Evolutionary conservation across 495 filamentous ascomycete species (phyloP).

Genomic region (Terfezia claveryi): DNA sequence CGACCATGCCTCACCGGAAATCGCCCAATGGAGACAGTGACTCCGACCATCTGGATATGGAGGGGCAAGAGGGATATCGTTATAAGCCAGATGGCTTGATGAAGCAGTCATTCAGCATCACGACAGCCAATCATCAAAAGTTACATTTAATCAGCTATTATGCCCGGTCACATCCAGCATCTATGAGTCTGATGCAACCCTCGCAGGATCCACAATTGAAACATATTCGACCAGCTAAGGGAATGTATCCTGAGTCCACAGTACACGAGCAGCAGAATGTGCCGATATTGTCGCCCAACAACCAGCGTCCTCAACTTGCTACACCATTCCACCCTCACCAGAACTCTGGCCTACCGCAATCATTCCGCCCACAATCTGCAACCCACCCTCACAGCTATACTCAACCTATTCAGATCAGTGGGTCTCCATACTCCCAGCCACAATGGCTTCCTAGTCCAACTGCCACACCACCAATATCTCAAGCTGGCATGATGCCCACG

Average conservation of each 20-base stretch:
- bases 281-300: slow-evolving; percentile 17
- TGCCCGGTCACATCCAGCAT: slow-evolving; percentile 46
- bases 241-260: slow-evolving; percentile 95
- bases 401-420: slow-evolving; percentile 8
- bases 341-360: neutral
- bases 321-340: neutral
- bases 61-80: slow-evolving; percentile 83
- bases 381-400: slow-evolving; percentile 17
- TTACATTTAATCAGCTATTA: slow-evolving; percentile 95
- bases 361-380: slow-evolving; percentile 14
- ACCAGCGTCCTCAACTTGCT: neutral
- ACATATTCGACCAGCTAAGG: slow-evolving; percentile 64
- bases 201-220: slow-evolving; percentile 59
- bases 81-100: slow-evolving; percentile 94
- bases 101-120: slow-evolving; percentile 99
- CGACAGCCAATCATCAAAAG: slow-evolving; percentile 70
- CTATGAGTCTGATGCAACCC: slow-evolving; percentile 50
- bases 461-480: slow-evolving; percentile 15
- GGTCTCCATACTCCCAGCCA: neutral
- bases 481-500: slow-evolving; percentile 8
- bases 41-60: slow-evolving; percentile 56
- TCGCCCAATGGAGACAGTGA: slow-evolving; percentile 69
- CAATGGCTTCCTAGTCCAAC: slow-evolving; percentile 17
- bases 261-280: slow-evolving; percentile 59
- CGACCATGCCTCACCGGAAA: slow-evolving; percentile 36